Base-by-base conservation (phyloP, 106 monocot species). In the Apostasia ramifera region DNA sequence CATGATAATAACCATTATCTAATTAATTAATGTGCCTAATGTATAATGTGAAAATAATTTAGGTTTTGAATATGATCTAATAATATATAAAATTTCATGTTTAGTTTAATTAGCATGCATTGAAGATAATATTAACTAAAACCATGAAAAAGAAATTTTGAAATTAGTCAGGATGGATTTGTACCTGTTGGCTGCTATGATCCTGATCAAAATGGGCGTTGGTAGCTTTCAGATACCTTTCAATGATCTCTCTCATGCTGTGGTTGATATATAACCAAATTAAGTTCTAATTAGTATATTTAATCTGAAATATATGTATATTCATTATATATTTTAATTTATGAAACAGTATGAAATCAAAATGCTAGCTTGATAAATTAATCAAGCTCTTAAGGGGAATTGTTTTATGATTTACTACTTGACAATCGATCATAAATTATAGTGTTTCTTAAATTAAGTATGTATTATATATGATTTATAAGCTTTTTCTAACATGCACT, bases 161-260 rank as follows among this genome's bases (percentile, higher is more conserved):
- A 57, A 54, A 42, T 51, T 44, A 26, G 54, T 66, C 13, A 53
- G 37, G 11, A 13, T 40, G 53, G 52, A 43, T 6, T 5, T 9
- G 9, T 79, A 82, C 93, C 78, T 84, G 80, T 40, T 83, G 79
- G 41, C 58, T 47, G 14, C 70, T 72, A 14, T 66, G 58, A 8
- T 58, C 26, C 7, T 85, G 78, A 49, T 80, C 82, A n/a, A 84
- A 66, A 1, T 63, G 71, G 52, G 74, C 77, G 65, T 78, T 79
- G 3, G 78, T 78, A 1, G 49, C 69, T 53, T 64, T 87, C 72
- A 79, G 80, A 58, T 90, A 94, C 55, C 79, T 68, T 0, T 85
- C 85, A 15, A 94, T 85, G 51, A 94, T 73, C 42, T 82, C 66
- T 53, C 44, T 65, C 74, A 90, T 90, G 78, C 90, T 93, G 82